These are phyloP conservation scores for Anthostomella pinea DNA, from an alignment of 2,329 filamentous ascomycete genomes.

Conservation along the genomic window DNA sequence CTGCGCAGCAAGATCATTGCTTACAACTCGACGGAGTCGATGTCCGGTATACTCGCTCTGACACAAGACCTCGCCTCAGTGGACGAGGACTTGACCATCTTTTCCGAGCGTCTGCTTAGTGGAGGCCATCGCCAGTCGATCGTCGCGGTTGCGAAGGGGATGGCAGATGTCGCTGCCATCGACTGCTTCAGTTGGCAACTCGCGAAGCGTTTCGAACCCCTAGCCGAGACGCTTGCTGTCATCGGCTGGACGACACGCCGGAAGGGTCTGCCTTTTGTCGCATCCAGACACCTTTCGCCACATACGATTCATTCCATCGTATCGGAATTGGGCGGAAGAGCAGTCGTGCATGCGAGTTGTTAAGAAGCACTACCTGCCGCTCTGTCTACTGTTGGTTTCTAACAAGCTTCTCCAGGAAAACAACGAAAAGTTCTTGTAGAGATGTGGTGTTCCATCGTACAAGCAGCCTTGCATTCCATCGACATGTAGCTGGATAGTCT, in stretches of 20 bases:
- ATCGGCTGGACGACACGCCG: conserved; percentile 14
- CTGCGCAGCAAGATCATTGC: conserved; percentile 12
- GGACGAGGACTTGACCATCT: conserved; percentile 5
- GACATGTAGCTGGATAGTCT: no score
- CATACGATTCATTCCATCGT: neutral
- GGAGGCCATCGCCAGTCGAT: conserved; percentile 14
- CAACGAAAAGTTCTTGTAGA: no score
- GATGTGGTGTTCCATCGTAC: no score
- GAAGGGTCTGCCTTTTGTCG: conserved; percentile 11
- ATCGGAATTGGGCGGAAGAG: conserved; percentile 3
- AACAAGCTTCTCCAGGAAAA: no score
- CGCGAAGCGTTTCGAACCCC: conserved; percentile 11
- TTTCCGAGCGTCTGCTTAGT: conserved; percentile 7
- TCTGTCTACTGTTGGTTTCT: no score
- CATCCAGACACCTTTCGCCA: conserved; percentile 3
- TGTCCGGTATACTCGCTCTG: conserved; percentile 11
- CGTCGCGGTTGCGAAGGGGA: conserved; percentile 8
- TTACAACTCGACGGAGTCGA: conserved; percentile 12
- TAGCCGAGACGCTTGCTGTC: conserved; percentile 4
- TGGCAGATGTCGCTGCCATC: conserved; percentile 10
- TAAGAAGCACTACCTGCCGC: no score
- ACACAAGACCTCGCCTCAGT: conserved; percentile 9
- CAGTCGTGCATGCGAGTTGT: no score
- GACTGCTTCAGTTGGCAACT: conserved; percentile 16
- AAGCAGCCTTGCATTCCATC: no score